A percentile compares a stretch with the other conserved stretches of the same genome.
Conservation (phyloP, 805 yeast genomes). For the Kodamaea leandrae region DNA sequence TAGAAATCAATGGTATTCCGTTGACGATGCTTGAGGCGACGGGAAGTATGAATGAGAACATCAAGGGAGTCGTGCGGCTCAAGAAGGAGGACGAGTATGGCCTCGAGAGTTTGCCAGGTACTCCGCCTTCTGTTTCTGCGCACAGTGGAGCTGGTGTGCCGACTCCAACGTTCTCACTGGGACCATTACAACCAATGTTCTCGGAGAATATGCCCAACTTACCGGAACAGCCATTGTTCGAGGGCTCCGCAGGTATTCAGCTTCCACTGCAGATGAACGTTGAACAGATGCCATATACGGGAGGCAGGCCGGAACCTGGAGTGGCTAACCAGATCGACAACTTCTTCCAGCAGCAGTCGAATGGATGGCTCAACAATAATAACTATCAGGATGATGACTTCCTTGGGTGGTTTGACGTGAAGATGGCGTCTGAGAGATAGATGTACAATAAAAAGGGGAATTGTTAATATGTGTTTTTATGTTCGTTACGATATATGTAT, state of each 20-base stretch:
- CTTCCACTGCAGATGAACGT: background rate
- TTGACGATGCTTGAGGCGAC: conserved; percentile 74
- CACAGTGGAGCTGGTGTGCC: background rate
- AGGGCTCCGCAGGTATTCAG: background rate
- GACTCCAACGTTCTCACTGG: background rate
- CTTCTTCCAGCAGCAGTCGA: conserved; percentile 77
- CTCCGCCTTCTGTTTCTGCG: background rate
- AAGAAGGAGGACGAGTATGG: conserved; percentile 3
- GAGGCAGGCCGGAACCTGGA: conserved; percentile 13
- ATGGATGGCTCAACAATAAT: conserved; percentile 76
- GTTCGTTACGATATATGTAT: too few species aligned
- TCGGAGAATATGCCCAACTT: background rate
- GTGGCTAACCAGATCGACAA: conserved; percentile 45
- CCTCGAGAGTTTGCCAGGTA: background rate
- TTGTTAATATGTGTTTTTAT: too few species aligned
- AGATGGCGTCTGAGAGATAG: conserved; percentile 24
- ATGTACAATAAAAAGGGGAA: background rate
- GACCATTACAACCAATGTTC: conserved; percentile 10
- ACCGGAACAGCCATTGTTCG: background rate
- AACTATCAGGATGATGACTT: conserved; percentile 71
- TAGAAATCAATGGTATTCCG: conserved; percentile 68
- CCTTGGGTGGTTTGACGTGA: conserved; percentile 90
- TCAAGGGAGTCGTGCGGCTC: background rate
- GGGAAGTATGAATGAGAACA: conserved; percentile 50
- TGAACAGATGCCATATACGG: background rate